A percentile compares a stretch with the other conserved stretches of the same genome.
phyloP scores from a whole-genome alignment of 2,329 filamentous ascomycete species.

The Metarhizium album region DNA sequence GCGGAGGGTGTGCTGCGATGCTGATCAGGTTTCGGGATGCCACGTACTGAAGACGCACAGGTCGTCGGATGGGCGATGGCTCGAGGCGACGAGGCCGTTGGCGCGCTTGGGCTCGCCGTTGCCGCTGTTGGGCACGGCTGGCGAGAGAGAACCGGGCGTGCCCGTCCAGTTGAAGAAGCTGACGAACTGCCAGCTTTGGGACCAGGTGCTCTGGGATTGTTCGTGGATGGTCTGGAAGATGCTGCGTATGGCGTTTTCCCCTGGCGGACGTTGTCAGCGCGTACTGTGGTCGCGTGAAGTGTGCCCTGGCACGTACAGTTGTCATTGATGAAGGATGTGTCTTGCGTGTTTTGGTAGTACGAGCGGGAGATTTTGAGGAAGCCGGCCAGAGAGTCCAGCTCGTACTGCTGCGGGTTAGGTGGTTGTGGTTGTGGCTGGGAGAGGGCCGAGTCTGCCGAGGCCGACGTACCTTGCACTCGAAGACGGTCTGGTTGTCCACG shows the following conservation, averaged over 20 bases:
- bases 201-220: constrained; percentile 17
- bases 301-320: constrained; percentile 12
- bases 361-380: constrained; percentile 74
- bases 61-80: constrained; percentile 78
- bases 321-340: constrained; percentile 50
- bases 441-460: no score
- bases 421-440: not conserved
- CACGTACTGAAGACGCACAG: constrained; percentile 52
- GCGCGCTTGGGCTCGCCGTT: constrained; percentile 67
- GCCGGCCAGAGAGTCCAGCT: constrained; percentile 77
- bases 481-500: constrained; percentile 15
- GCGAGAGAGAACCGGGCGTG: constrained; percentile 14
- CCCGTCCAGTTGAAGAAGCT: constrained; percentile 21
- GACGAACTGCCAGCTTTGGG: constrained; percentile 14
- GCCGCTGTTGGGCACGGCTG: constrained; percentile 51
- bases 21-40: not conserved
- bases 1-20: not conserved
- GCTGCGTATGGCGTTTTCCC: constrained; percentile 43
- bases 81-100: constrained; percentile 67
- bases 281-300: not conserved
- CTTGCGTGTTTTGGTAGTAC: constrained; percentile 61
- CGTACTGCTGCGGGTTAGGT: constrained; percentile 61
- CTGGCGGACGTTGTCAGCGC: constrained; percentile 47
- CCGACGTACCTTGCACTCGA: constrained; percentile 17
- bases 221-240: constrained; percentile 16